Percentiles rank a stretch among this genome's conserved stretches.
Conservation (phyloP, 2,329 filamentous ascomycete species). For the Metarhizium guizhouense region DNA sequence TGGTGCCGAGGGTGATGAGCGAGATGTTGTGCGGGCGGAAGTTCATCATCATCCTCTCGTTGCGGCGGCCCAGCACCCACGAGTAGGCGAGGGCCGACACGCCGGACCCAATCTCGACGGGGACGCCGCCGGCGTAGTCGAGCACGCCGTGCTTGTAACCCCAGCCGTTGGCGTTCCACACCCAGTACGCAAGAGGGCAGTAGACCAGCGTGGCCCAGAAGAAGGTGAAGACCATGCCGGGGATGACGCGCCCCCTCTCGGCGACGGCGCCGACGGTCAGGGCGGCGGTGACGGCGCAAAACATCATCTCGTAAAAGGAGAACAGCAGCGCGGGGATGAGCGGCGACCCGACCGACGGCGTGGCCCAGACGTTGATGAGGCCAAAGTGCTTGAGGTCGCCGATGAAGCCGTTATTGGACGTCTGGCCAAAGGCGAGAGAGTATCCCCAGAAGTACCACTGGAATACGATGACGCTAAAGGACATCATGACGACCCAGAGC, state of each 20-base stretch:
- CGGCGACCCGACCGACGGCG: conserved; percentile 80
- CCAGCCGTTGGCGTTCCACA: conserved; percentile 94
- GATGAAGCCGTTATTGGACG: conserved; percentile 81
- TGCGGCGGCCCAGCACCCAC: conserved; percentile 86
- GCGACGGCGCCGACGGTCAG: conserved; percentile 89
- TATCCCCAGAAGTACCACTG: conserved; percentile 99
- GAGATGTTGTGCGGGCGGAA: conserved; percentile 99
- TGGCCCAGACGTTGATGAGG: conserved; percentile 71
- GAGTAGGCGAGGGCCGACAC: conserved; percentile 92
- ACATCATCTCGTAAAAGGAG: conserved; percentile 98
- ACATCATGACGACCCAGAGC: conserved; percentile 96
- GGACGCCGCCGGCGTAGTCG: conserved; percentile 93
- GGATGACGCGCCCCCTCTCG: conserved; percentile 86
- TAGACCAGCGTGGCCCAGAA: conserved; percentile 97
- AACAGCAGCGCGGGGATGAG: conserved; percentile 85
- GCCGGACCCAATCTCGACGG: conserved; percentile 94
- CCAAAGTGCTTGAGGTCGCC: conserved; percentile 86
- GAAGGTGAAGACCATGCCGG: conserved; percentile 91
- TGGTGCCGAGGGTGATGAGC: conserved; percentile 87
- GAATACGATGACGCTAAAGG: conserved; percentile 82
- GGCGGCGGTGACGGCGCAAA: conserved; percentile 84
- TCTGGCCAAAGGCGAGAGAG: conserved; percentile 80
- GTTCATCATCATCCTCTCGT: conserved; percentile 99
- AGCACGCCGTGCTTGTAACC: conserved; percentile 82
- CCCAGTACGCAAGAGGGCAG: conserved; percentile 94